A percentile compares a stretch with the other conserved stretches of the same genome.
These are phyloP conservation scores for Chondrostereum purpureum DNA, from an alignment of 1,284 basidiomycete genomes.

Conservation along the genomic window DNA sequence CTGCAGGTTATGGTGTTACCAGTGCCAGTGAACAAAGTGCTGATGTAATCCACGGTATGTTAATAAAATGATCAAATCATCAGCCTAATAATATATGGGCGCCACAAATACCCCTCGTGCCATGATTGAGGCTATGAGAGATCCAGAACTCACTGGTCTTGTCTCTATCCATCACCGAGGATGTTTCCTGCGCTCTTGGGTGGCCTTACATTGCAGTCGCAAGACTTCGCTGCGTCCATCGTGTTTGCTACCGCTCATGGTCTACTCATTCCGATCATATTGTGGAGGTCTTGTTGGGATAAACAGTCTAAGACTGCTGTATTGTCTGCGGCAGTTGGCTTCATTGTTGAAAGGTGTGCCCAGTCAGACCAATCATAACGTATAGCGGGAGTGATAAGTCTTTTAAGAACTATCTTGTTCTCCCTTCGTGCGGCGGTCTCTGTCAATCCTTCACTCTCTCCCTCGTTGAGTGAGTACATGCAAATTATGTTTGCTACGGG, in stretches of 20 bases:
- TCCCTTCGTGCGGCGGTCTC: constrained; percentile 22
- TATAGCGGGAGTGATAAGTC: no score
- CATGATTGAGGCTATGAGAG: no score
- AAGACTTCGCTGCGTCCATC: constrained; percentile 30
- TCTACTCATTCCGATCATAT: constrained; percentile 24
- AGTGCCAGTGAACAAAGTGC: no score
- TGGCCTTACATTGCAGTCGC: constrained; percentile 21
- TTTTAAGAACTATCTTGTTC: constrained; percentile 15
- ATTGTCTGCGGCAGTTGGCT: constrained; percentile 20
- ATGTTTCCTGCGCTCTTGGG: constrained; percentile 29
- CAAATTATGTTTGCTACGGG: constrained; percentile 20
- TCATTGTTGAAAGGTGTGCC: constrained; percentile 29
- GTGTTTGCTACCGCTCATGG: constrained; percentile 28
- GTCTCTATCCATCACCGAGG: no score
- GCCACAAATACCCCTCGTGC: no score
- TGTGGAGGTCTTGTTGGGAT: constrained; percentile 22
- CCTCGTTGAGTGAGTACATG: constrained; percentile 21
- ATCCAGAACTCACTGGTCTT: no score
- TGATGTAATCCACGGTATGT: no score
- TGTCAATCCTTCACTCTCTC: constrained; percentile 10
- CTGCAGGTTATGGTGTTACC: no score
- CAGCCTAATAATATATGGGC: no score
- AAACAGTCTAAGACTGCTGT: constrained; percentile 23
- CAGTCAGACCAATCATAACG: no score
- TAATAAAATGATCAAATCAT: no score